Evolutionary conservation across 1,284 basidiomycete genomes (phyloP).

Genomic region (Malassezia sp.): DNA sequence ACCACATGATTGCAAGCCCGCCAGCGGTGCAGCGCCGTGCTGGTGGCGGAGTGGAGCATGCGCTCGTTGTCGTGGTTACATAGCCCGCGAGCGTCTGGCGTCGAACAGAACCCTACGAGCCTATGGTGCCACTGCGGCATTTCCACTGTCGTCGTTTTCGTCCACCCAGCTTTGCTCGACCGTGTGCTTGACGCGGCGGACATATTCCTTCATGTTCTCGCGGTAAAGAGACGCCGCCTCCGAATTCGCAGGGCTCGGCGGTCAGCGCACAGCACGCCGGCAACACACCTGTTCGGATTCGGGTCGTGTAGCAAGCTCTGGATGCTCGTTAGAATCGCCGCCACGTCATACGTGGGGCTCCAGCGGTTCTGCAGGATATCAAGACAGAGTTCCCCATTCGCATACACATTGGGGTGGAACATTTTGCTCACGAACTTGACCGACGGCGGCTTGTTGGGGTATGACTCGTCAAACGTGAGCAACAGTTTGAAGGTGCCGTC

Average conservation of each 20-base stretch:
- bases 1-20: no score
- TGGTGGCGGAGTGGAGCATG: no score
- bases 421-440: constrained; percentile 94
- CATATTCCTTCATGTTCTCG: constrained; percentile 98
- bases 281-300: constrained; percentile 66
- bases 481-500: constrained; percentile 96
- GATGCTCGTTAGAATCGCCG: constrained; percentile 89
- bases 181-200: constrained; percentile 68
- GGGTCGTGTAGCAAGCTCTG: constrained; percentile 92
- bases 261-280: background rate
- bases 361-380: constrained; percentile 97
- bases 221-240: constrained; percentile 91
- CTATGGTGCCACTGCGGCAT: no score
- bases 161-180: constrained; percentile 47
- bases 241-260: constrained; percentile 79
- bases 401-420: constrained; percentile 99
- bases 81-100: no score
- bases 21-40: no score
- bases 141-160: no score
- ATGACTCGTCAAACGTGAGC: constrained; percentile 89
- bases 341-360: constrained; percentile 96
- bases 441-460: constrained; percentile 93
- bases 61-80: no score
- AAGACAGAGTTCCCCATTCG: constrained; percentile 91
- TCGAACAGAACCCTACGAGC: no score